Conservation (phyloP, 495 filamentous ascomycete species). For the Aspergillus egyptiacus region DNA sequence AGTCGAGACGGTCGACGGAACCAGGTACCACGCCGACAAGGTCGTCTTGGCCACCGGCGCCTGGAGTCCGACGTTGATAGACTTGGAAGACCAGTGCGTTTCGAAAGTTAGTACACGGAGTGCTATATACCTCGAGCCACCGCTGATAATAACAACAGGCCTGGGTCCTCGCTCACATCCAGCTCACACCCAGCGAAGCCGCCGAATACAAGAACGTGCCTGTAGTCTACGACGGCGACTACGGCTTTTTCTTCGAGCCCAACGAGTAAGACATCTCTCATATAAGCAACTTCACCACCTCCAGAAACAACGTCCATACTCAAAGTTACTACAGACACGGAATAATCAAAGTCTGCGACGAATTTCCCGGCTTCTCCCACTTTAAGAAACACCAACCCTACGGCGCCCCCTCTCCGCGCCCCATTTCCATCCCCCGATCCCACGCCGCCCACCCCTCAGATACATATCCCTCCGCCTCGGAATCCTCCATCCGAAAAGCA, state of each 20-base stretch:
- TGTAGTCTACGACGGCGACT: constrained; percentile 45
- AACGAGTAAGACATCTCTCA: constrained; percentile 19
- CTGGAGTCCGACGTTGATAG: constrained; percentile 10
- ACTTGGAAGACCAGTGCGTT: constrained; percentile 25
- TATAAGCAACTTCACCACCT: no score
- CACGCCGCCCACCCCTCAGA: background rate
- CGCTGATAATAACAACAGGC: background rate
- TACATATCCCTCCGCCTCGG: background rate
- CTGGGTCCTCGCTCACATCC: constrained; percentile 34
- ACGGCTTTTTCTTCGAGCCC: constrained; percentile 52
- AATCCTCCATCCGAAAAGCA: background rate
- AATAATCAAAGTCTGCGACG: constrained; percentile 5
- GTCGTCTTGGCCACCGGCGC: constrained; percentile 19
- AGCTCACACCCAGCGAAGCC: constrained; percentile 37
- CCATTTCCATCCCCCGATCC: constrained; percentile 1
- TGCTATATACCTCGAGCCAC: no score
- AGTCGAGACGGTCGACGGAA: constrained; percentile 10
- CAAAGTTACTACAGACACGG: background rate
- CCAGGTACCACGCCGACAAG: constrained; percentile 40
- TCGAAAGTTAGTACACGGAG: background rate
- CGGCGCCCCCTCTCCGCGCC: background rate
- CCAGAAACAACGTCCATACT: background rate
- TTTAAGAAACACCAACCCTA: constrained; percentile 1
- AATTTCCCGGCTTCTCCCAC: constrained; percentile 1
- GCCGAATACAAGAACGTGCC: constrained; percentile 40